These are phyloP conservation scores for Parastagonospora avenae DNA, from an alignment of 2,329 filamentous ascomycete species.

Conservation along the genomic window DNA sequence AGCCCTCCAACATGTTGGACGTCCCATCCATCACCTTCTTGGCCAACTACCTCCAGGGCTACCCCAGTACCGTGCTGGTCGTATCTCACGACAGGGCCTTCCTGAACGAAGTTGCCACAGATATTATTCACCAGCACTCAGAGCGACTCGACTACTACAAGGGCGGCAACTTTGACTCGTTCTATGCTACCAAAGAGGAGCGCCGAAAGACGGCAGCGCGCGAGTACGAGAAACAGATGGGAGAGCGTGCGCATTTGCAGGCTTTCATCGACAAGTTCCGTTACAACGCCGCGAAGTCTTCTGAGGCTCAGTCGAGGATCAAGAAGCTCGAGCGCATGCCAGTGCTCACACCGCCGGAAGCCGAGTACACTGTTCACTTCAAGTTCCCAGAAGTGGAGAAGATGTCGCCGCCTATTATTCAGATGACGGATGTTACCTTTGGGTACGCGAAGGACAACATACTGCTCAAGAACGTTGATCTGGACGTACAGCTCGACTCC, in stretches of 20 bases:
- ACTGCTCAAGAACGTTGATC: conserved; percentile 82
- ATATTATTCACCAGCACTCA: conserved; percentile 98
- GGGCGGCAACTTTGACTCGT: conserved; percentile 80
- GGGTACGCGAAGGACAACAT: conserved; percentile 82
- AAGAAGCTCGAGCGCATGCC: conserved; percentile 99
- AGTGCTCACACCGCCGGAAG: conserved; percentile 84
- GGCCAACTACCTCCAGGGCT: conserved; percentile 89
- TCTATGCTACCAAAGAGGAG: conserved; percentile 93
- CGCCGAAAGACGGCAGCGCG: conserved; percentile 94
- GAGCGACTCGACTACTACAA: conserved; percentile 98
- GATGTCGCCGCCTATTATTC: conserved; percentile 93
- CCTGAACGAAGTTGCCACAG: conserved; percentile 97
- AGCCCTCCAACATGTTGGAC: conserved; percentile 99
- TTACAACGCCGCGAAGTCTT: conserved; percentile 98
- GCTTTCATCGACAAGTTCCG: conserved; percentile 99
- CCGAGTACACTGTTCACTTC: conserved; percentile 95
- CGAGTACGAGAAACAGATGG: conserved; percentile 99
- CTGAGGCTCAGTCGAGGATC: conserved; percentile 96
- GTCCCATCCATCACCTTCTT: conserved; percentile 99
- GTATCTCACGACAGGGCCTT: conserved; percentile 99
- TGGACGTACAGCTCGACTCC: conserved; percentile 97
- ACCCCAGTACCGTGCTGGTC: conserved; percentile 92
- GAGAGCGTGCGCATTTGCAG: conserved; percentile 87
- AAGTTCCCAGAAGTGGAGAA: conserved; percentile 98
- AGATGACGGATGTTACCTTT: conserved; percentile 92